Conservation (phyloP, 345 rosid species). For the Corchorus olitorius region DNA sequence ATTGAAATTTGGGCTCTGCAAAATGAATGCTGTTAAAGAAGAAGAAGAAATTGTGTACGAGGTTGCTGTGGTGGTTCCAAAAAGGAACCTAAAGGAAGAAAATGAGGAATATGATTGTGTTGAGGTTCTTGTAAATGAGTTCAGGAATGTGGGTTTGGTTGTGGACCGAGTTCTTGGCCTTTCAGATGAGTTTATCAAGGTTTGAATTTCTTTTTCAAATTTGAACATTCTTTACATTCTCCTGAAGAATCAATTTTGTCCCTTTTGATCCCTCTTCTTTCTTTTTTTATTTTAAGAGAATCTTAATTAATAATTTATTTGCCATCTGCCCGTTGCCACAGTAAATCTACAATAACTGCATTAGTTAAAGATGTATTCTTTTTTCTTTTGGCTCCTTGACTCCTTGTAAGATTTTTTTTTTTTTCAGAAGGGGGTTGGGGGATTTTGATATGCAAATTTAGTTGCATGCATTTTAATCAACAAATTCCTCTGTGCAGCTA, state of each 20-base stretch:
- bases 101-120: slow-evolving; percentile 51
- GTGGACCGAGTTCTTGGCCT: slow-evolving; percentile 69
- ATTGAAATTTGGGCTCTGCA: slow-evolving; percentile 20
- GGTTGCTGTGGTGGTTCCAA: slow-evolving; percentile 76
- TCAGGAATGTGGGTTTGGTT: slow-evolving; percentile 61
- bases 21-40: slow-evolving; percentile 51
- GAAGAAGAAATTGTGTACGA: slow-evolving; percentile 58
- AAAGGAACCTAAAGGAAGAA: slow-evolving; percentile 41
- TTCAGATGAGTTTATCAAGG: slow-evolving; percentile 80
- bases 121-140: slow-evolving; percentile 65
- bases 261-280: background rate
- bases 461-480: background rate
- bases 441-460: background rate
- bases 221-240: slow-evolving; percentile 11
- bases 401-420: background rate
- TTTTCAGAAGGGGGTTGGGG: too few relatives aligned
- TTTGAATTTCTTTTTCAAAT: slow-evolving; percentile 22
- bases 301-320: background rate
- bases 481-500: background rate
- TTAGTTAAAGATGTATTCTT: background rate
- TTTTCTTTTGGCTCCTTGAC: slow-evolving; percentile 19
- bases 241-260: slow-evolving; percentile 5
- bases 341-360: background rate
- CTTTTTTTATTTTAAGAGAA: too few relatives aligned
- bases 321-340: background rate